A percentile compares a stretch with the other conserved stretches of the same genome.
Conservation (phyloP, 1,139 yeast species). For the Candida sp. region DNA sequence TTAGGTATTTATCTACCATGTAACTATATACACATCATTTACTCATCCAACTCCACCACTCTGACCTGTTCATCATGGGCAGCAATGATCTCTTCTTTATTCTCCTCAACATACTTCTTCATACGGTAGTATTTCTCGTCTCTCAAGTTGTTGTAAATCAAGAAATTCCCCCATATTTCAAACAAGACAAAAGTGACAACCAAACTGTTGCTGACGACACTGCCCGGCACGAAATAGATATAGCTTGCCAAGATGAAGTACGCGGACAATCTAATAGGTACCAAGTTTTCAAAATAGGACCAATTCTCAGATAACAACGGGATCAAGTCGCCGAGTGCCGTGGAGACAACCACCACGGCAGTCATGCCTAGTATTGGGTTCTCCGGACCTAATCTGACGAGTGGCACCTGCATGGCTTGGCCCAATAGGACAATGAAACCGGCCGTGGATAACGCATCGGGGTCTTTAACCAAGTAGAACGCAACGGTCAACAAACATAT, state of each 20-base stretch:
- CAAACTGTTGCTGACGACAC: conserved; percentile 60
- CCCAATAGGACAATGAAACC: conserved; percentile 60
- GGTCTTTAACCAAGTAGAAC: conserved; percentile 66
- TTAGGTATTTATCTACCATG: neutral
- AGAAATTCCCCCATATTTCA: conserved; percentile 75
- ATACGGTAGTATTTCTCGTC: conserved; percentile 60
- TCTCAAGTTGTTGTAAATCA: conserved; percentile 64
- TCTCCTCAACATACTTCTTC: conserved; percentile 40
- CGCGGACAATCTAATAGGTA: conserved; percentile 66
- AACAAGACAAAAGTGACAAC: conserved; percentile 65
- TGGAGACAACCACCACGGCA: conserved; percentile 44
- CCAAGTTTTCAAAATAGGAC: conserved; percentile 64
- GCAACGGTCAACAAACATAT: conserved; percentile 48
- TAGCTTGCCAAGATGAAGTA: conserved; percentile 57
- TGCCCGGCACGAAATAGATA: conserved; percentile 42
- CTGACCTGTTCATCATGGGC: conserved; percentile 32
- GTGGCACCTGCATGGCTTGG: conserved; percentile 59
- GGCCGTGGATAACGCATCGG: conserved; percentile 40
- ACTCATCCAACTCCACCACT: conserved; percentile 20
- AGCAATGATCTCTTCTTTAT: conserved; percentile 34
- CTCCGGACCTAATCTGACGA: conserved; percentile 41
- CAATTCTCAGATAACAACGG: conserved; percentile 62
- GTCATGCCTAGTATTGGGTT: conserved; percentile 59
- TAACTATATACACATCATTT: conserved; percentile 6
- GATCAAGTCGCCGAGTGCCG: conserved; percentile 57